These are phyloP conservation scores for Camellia oleifera DNA, from an alignment of 179 eudicot species.

Conservation along the genomic window DNA sequence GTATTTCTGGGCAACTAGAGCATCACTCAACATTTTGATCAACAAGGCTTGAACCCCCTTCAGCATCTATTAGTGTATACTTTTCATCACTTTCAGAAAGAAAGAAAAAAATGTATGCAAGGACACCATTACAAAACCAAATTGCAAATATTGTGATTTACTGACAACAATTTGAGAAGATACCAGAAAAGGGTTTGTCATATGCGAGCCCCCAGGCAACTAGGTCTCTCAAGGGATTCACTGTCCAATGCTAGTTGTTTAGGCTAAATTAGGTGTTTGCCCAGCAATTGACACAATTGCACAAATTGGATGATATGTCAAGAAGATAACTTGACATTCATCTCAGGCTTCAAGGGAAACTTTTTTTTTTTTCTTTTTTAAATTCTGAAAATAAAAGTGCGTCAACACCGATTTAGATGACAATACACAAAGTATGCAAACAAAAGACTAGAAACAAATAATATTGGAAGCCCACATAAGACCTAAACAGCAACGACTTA, in stretches of 20 bases:
- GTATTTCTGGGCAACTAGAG: background rate
- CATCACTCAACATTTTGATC: background rate
- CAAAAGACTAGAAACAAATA: background rate
- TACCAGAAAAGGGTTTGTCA: background rate
- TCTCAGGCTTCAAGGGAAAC: background rate
- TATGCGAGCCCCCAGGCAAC: background rate
- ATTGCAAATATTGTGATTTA: background rate
- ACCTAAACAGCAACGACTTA: slow-evolving; percentile 1
- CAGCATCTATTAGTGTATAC: too few species aligned
- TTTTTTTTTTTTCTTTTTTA: too few species aligned
- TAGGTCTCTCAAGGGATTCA: background rate
- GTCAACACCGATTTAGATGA: background rate
- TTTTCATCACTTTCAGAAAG: background rate
- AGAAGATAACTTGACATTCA: background rate
- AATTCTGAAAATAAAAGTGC: too few species aligned
- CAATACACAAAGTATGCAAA: background rate
- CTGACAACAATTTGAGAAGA: background rate
- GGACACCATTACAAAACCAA: background rate
- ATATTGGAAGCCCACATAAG: background rate
- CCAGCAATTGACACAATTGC: background rate
- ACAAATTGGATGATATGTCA: too few species aligned
- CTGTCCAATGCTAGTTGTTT: too few species aligned
- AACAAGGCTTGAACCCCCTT: background rate
- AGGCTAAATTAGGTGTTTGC: background rate
- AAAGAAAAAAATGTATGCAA: too few species aligned